phyloP scores from a whole-genome alignment of 2,329 filamentous ascomycete species.

The Nemania sp. region DNA sequence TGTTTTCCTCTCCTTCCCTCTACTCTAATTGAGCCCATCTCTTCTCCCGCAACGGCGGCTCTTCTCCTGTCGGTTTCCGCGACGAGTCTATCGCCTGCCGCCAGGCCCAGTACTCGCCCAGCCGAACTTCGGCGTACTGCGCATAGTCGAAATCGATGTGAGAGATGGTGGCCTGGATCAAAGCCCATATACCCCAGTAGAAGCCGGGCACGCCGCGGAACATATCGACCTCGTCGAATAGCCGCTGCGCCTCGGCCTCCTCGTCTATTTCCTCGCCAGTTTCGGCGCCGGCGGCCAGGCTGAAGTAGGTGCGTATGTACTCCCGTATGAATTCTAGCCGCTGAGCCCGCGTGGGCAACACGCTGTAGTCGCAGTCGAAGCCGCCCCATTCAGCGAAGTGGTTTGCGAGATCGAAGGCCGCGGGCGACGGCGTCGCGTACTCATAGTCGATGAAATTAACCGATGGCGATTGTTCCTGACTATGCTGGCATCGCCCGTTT shows the following conservation, averaged over 20 bases:
- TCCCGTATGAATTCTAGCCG: constrained; percentile 80
- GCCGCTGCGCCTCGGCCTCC: constrained; percentile 65
- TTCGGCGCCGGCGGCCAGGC: constrained; percentile 47
- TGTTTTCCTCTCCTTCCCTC: not conserved
- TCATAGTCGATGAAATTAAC: constrained; percentile 98
- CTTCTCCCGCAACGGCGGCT: constrained; percentile 68
- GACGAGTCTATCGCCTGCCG: constrained; percentile 72
- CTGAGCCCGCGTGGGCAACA: constrained; percentile 76
- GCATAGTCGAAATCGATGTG: constrained; percentile 98
- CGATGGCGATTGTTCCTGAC: constrained; percentile 45
- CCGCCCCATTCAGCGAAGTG: constrained; percentile 99
- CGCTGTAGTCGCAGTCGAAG: constrained; percentile 88
- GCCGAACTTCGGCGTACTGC: constrained; percentile 79
- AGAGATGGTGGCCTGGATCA: constrained; percentile 92
- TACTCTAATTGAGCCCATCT: constrained; percentile 69
- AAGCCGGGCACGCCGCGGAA: constrained; percentile 91
- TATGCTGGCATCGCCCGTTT: constrained; percentile 32
- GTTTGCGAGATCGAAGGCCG: constrained; percentile 95
- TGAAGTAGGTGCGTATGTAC: constrained; percentile 77
- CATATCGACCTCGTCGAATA: constrained; percentile 80
- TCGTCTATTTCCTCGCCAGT: constrained; percentile 42
- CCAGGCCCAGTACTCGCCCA: constrained; percentile 94
- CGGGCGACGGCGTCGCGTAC: constrained; percentile 91
- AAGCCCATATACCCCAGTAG: constrained; percentile 89
- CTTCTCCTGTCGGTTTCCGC: constrained; percentile 50